phyloP scores from a whole-genome alignment of 495 filamentous ascomycete genomes.

The Daldinia caldariorum region DNA sequence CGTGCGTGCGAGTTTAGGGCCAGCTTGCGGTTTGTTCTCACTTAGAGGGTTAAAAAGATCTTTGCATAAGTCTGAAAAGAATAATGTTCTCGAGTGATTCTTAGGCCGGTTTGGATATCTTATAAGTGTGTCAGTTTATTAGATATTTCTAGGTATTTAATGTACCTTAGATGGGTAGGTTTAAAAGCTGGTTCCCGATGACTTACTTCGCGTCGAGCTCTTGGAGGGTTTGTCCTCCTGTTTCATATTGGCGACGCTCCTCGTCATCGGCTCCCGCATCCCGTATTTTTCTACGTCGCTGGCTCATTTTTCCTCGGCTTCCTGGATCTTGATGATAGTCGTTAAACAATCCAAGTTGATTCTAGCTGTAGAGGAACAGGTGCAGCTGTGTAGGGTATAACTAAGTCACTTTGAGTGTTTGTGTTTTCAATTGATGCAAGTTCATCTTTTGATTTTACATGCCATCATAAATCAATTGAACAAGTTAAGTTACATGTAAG shows the following conservation, averaged over 20 bases:
- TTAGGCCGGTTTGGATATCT: constrained; percentile 86
- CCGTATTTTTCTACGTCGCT: constrained; percentile 47
- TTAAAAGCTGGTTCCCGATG: not conserved
- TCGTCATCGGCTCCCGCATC: constrained; percentile 64
- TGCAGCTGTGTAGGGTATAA: not conserved
- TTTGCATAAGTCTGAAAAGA: constrained; percentile 82
- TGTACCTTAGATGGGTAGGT: not conserved
- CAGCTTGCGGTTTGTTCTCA: constrained; percentile 81
- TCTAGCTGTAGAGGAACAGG: not conserved
- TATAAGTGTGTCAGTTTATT: constrained; percentile 41
- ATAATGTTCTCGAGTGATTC: constrained; percentile 79
- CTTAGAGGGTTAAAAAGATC: constrained; percentile 87
- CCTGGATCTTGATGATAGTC: not conserved
- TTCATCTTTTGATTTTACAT: not conserved
- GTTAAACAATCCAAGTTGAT: not conserved
- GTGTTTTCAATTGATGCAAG: not conserved
- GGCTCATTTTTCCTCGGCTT: constrained; percentile 38
- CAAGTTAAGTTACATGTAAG: not conserved
- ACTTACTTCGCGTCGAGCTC: constrained; percentile 74
- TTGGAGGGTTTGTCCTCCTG: constrained; percentile 53
- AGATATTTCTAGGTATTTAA: too few species aligned
- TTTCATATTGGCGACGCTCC: constrained; percentile 60
- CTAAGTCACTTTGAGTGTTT: not conserved
- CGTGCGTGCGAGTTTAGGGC: constrained; percentile 57
- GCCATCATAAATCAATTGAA: constrained; percentile 1